A percentile compares a stretch with the other conserved stretches of the same genome.
Evolutionary conservation across 2,329 filamentous ascomycete species (phyloP).

Genomic region (Ceratocystis huliohia): DNA sequence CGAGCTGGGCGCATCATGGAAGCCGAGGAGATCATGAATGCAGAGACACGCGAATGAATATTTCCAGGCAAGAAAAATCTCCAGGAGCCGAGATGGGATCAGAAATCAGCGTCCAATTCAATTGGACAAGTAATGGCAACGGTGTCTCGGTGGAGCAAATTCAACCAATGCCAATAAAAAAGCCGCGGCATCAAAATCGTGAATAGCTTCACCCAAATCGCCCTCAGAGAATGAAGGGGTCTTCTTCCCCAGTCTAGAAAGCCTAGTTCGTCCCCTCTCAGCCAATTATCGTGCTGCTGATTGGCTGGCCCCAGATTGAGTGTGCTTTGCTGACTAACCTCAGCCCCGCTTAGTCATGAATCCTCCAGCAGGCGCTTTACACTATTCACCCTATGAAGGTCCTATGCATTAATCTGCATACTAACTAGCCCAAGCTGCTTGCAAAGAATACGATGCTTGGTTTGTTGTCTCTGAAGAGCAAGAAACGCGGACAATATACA

Average conservation of each 20-base stretch:
- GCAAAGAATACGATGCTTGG: too few relatives aligned
- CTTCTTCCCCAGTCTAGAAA: background rate
- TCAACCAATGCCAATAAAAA: background rate
- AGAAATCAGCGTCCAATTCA: background rate
- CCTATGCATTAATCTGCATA: background rate
- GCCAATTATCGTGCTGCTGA: conserved; percentile 3
- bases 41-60: background rate
- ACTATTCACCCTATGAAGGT: background rate
- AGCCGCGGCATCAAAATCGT: background rate
- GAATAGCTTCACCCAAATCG: conserved; percentile 6
- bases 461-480: too few relatives aligned
- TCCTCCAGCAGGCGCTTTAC: background rate
- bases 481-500: too few relatives aligned
- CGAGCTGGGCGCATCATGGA: conserved; percentile 39
- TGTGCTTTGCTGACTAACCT: background rate
- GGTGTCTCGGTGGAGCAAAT: background rate
- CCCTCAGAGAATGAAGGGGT: background rate
- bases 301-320: background rate
- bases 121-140: background rate
- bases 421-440: too few relatives aligned
- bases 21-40: conserved; percentile 14
- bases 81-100: background rate
- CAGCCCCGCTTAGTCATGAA: background rate
- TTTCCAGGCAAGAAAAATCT: background rate
- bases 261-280: background rate